Base-by-base conservation (phyloP, 2,329 filamentous ascomycete genomes). In the Conoideocrella luteorostrata region DNA sequence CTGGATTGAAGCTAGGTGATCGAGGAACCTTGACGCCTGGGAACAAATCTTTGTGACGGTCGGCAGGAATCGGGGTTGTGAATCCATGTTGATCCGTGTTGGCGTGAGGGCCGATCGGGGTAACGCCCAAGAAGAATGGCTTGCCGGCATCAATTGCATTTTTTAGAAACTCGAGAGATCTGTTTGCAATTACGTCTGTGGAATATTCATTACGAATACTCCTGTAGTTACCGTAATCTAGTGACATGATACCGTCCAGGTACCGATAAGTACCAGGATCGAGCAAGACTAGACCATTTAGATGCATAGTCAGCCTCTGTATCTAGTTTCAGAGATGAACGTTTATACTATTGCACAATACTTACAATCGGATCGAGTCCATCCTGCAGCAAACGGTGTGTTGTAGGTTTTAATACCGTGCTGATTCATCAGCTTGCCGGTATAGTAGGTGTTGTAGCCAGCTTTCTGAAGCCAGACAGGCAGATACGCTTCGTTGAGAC, bases 391-490 rank as follows among this genome's bases (percentile, higher is more conserved):
- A 33, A 64, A 70, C 0, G 81, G 75, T 4, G 68, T 64, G 54
- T 82, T 64, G 55, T 84, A 87, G 46, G 83, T 86, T 1, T 69
- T 54, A 2, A 75, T 66, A 0, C 67, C 75, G 41, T 86, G 81
- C 0, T 72, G 68, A 50, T 88, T 88, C 63, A 84, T 82, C 4
- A 86, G 66, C 56, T 88, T 88, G n/a, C 81, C 84, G 0, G 77
- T 78, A 52, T 87, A 88, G 54, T 84, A 86, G 0, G 83, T 86
- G 50, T 78, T 76, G 56, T 87, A 87, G 0, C 82, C 82, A 0
- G 75, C 77, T 4, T 74, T 59, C 50, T 86, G 80, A n/a, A 88
- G 62, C 82, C 84, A 88, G 0, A 87, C 58, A 0, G 83, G 84
- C 0, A 88, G 69, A 47, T 83, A 86, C 28, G 82, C 74, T 2